Percentiles rank a stretch among this genome's conserved stretches.
Conservation (phyloP, 2,329 filamentous ascomycete species). For the Sarocladium oryzae region DNA sequence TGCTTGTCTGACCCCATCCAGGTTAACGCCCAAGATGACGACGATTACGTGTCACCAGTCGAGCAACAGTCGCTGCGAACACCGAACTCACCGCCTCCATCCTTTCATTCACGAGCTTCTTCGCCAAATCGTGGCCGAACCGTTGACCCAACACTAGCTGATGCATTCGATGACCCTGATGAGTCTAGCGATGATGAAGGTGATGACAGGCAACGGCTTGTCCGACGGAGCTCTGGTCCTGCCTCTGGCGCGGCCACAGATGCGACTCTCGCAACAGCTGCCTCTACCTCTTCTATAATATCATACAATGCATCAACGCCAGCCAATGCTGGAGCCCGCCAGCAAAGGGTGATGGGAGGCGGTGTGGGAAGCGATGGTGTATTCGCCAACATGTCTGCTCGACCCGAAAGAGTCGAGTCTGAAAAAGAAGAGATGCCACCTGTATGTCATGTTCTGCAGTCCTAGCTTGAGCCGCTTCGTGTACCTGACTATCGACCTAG, state of each 20-base stretch:
- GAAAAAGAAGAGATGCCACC: constrained; percentile 86
- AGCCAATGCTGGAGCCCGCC: not conserved
- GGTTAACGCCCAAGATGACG: constrained; percentile 54
- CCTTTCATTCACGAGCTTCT: constrained; percentile 80
- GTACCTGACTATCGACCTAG: constrained; percentile 35
- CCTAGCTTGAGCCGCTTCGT: too few species aligned
- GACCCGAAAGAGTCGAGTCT: constrained; percentile 74
- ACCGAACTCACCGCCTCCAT: constrained; percentile 63
- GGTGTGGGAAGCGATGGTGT: constrained; percentile 86
- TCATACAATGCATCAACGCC: not conserved
- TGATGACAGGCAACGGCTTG: constrained; percentile 80
- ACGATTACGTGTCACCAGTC: constrained; percentile 29
- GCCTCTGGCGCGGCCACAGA: constrained; percentile 3
- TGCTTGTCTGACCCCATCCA: constrained; percentile 21
- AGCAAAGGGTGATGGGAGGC: constrained; percentile 55
- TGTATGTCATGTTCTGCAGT: constrained; percentile 55
- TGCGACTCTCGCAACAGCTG: constrained; percentile 21
- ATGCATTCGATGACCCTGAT: constrained; percentile 83
- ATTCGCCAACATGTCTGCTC: constrained; percentile 89
- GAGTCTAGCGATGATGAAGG: constrained; percentile 64
- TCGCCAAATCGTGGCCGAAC: constrained; percentile 34
- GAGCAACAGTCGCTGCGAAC: constrained; percentile 22
- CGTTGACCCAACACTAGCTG: constrained; percentile 77
- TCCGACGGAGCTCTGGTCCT: constrained; percentile 53
- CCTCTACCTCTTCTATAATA: not conserved